phyloP scores from a whole-genome alignment of 495 filamentous ascomycete genomes.

The Penicillium cosmopolitanum region DNA sequence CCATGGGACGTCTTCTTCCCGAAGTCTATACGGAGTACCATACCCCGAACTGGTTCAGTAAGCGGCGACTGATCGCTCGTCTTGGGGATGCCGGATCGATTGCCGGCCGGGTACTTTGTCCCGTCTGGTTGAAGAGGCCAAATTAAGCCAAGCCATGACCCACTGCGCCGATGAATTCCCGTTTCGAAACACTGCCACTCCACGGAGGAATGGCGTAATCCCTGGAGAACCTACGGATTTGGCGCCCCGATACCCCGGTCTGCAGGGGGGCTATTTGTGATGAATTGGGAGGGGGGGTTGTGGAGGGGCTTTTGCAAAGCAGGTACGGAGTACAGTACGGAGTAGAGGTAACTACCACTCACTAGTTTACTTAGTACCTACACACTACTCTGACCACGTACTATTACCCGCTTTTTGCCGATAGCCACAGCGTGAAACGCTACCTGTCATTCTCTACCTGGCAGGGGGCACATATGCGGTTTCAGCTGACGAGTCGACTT shows the following conservation, averaged over 20 bases:
- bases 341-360: too few species aligned
- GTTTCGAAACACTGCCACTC: slow-evolving; percentile 1
- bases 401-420: slow-evolving; percentile 34
- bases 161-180: background rate
- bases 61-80: background rate
- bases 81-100: slow-evolving; percentile 5
- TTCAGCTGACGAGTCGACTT: slow-evolving; percentile 11
- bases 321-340: slow-evolving; percentile 23
- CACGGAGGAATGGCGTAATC: slow-evolving; percentile 25
- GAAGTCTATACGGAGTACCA: background rate
- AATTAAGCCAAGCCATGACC: background rate
- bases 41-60: background rate
- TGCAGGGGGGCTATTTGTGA: slow-evolving; percentile 15
- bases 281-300: background rate
- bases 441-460: background rate
- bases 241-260: slow-evolving; percentile 18
- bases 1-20: background rate
- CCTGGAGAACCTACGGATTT: slow-evolving; percentile 27
- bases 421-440: slow-evolving; percentile 6
- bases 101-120: slow-evolving; percentile 5
- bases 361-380: background rate
- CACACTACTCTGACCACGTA: background rate
- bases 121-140: background rate
- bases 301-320: slow-evolving; percentile 11
- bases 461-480: slow-evolving; percentile 2